Evolutionary conservation across 768 basidiomycete genomes (phyloP), one percentile per base, ranked within the genome.

Genomic region (Phylloporus sp.): DNA sequence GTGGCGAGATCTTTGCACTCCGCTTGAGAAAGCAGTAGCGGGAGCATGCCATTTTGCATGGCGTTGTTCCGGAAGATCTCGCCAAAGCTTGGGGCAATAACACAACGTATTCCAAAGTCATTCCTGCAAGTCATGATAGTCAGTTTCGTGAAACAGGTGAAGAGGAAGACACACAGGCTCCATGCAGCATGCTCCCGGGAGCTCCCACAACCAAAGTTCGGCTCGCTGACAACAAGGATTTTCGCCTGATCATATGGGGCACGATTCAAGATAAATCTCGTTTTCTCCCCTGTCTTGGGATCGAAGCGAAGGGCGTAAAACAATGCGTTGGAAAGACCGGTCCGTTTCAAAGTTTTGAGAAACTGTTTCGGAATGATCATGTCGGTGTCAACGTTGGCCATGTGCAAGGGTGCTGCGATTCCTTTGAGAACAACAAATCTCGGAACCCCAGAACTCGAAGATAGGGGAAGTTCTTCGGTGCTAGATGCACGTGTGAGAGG

Each of bases 331-430:
- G 89, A 88, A 41, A 95, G 78, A 40, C 92, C 92, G 36, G 92
- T 93, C 49, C 92, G 80, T 69, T 93, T 91, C 61, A 95, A 72
- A 0, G 92, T 95, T 72, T 94, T 95, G 69, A 95, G 72, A 75
- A 94, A 95, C 62, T 93, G 91, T 62, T 94, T 93, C 3, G 92
- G 92, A 64, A 95, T 93, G 67, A 95, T 91, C 82, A 87, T 88
- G 62, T 95, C 92, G 41, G 92, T 95, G 70, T 95, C 92, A 56
- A 94, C 84, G 59, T 92, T 91, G 54, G 86, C 81, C 40, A 87
- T 86, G 66, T 86, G 78, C 69, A 91, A 61, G n/a, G 89, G 88
- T 10, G 87, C 88, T 38, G 86, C 79, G 49, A 90, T 79, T 36
- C 90, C 90, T 64, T 82, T 84, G 47, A 91, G 70, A 45, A 85